Evolutionary conservation across 2,329 filamentous ascomycete genomes (phyloP), one percentile per base, ranked within the genome.

Genomic region (Lecanicillium sp.): DNA sequence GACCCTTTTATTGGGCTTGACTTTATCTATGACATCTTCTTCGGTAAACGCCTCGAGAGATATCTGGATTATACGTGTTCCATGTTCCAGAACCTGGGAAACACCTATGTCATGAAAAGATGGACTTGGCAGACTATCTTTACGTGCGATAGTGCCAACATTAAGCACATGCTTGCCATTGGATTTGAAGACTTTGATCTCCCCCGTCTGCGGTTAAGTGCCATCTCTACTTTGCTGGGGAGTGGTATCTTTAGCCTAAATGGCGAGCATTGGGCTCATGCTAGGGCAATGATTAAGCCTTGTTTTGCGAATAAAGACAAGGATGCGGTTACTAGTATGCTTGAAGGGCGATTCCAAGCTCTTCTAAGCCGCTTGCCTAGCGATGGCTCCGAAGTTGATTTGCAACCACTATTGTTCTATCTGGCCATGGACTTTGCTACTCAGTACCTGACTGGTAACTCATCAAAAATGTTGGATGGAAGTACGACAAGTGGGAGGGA

Each of bases 391-490:
- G 54, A 58, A 0, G 37, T 75, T 9, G 70, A 78, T 43, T 50
- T 79, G 11, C 67, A 73, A 37, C 62, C 65, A 3, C 56, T 76
- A 3, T 77, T 78, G 53, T 76, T 75, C 50, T 59, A 63, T 38
- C 58, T 77, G 18, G 75, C 73, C 0, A 61, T 79, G 18, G 49
- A 51, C 22, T 73, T 78, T 43, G 68, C 73, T 0, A 78, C 73
- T 0, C 69, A 73, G 32, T 73, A 78, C 43, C 55, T 80, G 2
- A 75, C 79, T 35, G 74, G 75, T 12, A 60, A 73, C 44, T 68
- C 63, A 13, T 41, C 46, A 9, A 35, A 43, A 18, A 44, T 38
- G 17, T 37, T 53, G 29, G 43, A 34, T 40, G 37, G 33, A 27
- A 45, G 33, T 18, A 33, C 37, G 13, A 30, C 40, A 12, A 40